Base-by-base conservation (phyloP, 768 basidiomycete genomes). In the Trametes maxima region DNA sequence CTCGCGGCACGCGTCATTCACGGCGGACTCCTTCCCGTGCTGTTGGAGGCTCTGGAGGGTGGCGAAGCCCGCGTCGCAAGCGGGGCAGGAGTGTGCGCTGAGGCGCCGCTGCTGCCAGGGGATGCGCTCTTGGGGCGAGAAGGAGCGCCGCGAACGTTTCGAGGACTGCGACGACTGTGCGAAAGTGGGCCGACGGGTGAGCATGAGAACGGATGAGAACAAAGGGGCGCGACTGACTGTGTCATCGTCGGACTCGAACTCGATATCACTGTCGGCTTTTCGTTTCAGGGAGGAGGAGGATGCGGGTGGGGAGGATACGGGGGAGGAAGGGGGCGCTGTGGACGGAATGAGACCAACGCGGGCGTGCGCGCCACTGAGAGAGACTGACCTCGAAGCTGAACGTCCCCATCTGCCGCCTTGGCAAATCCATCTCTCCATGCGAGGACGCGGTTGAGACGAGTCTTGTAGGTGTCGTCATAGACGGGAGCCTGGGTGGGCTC, bases 1-100 rank as follows among this genome's bases (percentile, higher is more conserved):
- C 53, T 81, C 81, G 59, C 80, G 82, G 68, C 90, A 92, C 7
- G 89, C 90, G 68, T 89, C 87, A 68, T 82, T 82, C n/a, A 78
- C 75, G 28, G 76, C 72, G 11, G 79, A 68, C n/a, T 79, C 75
- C 42, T 68, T 75, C 21, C 85, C 89, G 68, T 92, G 89, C 63
- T 81, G 82, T 54, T 80, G 80, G 13, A 92, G 80, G 66, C 80
- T 75, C 55, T 85, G 80, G n/a, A 72, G 79, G 11, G 85, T 82
- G 49, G 80, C 72, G 70, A 92, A 91, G 62, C 77, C 81, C 22
- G 84, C 77, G 68, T 92, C 89, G 69, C 89, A 92, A 10, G 89
- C 90, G 25, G 90, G 83, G 78, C 89, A 92, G 2, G 87, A 80
- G 69, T 86, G 84, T 51, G 80, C 79, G 39, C 78, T 75, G 47